Conservation (phyloP, 208 protist species). For the Strigomonas oncopelti region DNA sequence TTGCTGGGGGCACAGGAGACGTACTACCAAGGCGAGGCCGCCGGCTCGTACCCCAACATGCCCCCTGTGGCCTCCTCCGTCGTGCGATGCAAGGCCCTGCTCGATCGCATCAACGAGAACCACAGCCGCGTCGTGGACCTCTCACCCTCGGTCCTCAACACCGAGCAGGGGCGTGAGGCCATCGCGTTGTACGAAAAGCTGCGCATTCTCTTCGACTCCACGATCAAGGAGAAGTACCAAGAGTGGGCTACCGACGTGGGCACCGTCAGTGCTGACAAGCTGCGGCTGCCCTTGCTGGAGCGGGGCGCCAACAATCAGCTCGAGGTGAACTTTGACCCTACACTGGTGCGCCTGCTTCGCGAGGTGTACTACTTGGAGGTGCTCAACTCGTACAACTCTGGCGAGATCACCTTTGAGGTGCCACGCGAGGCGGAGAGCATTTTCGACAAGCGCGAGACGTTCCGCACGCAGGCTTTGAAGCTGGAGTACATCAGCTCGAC, state of each 20-base stretch:
- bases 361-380: constrained; percentile 96
- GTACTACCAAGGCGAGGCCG: constrained; percentile 84
- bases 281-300: constrained; percentile 90
- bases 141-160: constrained; percentile 74
- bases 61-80: constrained; percentile 91
- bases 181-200: constrained; percentile 83
- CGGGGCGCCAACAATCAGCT: constrained; percentile 58
- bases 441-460: constrained; percentile 88
- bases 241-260: constrained; percentile 90
- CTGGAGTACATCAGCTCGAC: constrained; percentile 91
- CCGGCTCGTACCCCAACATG: constrained; percentile 87
- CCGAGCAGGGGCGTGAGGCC: constrained; percentile 74
- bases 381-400: constrained; percentile 84
- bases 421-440: constrained; percentile 82
- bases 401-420: constrained; percentile 69
- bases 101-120: constrained; percentile 93
- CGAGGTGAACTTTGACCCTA: constrained; percentile 96
- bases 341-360: constrained; percentile 91
- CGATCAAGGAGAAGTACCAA: constrained; percentile 80
- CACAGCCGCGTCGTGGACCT: constrained; percentile 78
- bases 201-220: constrained; percentile 46
- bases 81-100: constrained; percentile 88
- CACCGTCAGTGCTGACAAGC: constrained; percentile 87
- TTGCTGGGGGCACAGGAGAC: constrained; percentile 86
- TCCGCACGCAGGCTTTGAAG: constrained; percentile 88